Percentiles rank a stretch among this genome's conserved stretches.
These are phyloP conservation scores for Alternaria brassicae DNA, from an alignment of 2,329 filamentous ascomycete genomes.

Conservation along the genomic window DNA sequence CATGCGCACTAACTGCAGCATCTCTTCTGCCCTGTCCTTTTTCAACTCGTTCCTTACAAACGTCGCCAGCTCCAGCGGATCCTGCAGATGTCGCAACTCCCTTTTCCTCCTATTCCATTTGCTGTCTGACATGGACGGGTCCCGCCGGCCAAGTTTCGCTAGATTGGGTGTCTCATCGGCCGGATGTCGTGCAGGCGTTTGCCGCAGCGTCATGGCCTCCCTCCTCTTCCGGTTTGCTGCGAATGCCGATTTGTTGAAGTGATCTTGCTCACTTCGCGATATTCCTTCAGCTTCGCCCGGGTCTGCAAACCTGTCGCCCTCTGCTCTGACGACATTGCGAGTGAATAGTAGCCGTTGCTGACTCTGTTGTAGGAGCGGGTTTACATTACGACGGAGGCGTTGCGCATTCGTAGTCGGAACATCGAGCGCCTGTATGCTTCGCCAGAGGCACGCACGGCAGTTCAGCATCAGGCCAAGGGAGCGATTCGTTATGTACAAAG, in stretches of 20 bases:
- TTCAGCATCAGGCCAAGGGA: conserved; percentile 51
- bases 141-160: conserved; percentile 36
- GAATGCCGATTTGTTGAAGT: conserved; percentile 37
- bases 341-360: conserved; percentile 31
- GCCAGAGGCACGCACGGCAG: conserved; percentile 54
- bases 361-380: conserved; percentile 17
- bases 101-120: conserved; percentile 54
- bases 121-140: conserved; percentile 31
- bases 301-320: conserved; percentile 4
- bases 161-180: conserved; percentile 24
- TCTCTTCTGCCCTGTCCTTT: conserved; percentile 69
- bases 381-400: conserved; percentile 33
- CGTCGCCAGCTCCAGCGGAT: conserved; percentile 75
- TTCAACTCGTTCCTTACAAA: conserved; percentile 69
- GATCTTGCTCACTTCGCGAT: conserved; percentile 22
- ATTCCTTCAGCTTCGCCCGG: conserved; percentile 18
- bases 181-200: conserved; percentile 1
- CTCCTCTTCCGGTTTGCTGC: conserved; percentile 35
- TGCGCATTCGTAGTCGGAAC: conserved; percentile 27
- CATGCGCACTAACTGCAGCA: conserved; percentile 70
- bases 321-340: conserved; percentile 15
- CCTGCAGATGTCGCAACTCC: conserved; percentile 69
- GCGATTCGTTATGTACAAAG: conserved; percentile 18
- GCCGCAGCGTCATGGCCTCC: conserved; percentile 28
- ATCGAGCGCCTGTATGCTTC: conserved; percentile 54